A percentile compares a stretch with the other conserved stretches of the same genome.
These are phyloP conservation scores for Teunomyces gatunensis DNA, from an alignment of 805 yeast species.

Conservation along the genomic window DNA sequence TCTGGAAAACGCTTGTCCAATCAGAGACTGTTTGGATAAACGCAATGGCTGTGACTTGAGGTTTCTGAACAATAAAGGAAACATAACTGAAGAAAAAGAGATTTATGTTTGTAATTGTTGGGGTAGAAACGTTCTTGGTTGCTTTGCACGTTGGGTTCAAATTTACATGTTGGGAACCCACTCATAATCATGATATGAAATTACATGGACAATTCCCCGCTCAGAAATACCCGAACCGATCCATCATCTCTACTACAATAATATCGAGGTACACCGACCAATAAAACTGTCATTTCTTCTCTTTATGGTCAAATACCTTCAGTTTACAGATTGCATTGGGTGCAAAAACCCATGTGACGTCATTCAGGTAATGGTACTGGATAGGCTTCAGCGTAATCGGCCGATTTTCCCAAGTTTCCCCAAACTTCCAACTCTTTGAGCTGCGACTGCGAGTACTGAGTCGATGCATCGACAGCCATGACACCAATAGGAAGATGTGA, in stretches of 20 bases:
- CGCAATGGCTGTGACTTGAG: background rate
- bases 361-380: background rate
- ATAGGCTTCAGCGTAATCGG: background rate
- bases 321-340: background rate
- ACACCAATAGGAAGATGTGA: background rate
- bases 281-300: too few relatives aligned
- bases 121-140: background rate
- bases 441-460: background rate
- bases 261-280: too few relatives aligned
- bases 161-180: background rate
- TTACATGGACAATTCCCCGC: too few relatives aligned
- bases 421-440: background rate
- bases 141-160: background rate
- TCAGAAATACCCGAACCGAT: too few relatives aligned
- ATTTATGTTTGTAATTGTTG: background rate
- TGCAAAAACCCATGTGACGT: background rate
- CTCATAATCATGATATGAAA: too few relatives aligned
- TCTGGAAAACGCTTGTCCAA: background rate
- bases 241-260: too few relatives aligned
- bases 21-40: background rate
- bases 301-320: too few relatives aligned
- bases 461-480: background rate
- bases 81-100: background rate
- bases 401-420: background rate
- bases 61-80: background rate